Evolutionary conservation across 345 rosid species (phyloP).

Genomic region (Sisymbrium irio): DNA sequence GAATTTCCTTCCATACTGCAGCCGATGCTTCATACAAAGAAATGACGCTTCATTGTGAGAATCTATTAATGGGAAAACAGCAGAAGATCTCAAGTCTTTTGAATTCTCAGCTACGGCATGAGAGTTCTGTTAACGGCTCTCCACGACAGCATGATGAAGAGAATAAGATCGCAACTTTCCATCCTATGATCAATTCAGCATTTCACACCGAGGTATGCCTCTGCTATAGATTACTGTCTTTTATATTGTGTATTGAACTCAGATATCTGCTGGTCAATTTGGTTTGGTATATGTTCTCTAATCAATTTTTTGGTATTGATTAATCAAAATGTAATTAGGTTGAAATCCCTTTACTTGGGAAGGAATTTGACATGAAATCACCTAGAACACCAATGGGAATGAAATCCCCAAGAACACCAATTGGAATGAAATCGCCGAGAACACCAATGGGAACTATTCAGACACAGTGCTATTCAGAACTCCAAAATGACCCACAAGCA

Average conservation of each 20-base stretch:
- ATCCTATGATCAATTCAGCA: conserved; percentile 25
- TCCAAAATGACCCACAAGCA: conserved; percentile 15
- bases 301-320: neutral
- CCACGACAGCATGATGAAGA: conserved; percentile 36
- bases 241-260: neutral
- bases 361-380: conserved; percentile 25
- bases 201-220: conserved; percentile 32
- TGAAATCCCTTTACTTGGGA: conserved; percentile 51
- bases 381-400: conserved; percentile 26
- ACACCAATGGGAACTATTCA: conserved; percentile 29
- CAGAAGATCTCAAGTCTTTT: conserved; percentile 77
- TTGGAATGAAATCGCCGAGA: conserved; percentile 22
- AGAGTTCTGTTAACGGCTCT: conserved; percentile 41
- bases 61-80: conserved; percentile 75
- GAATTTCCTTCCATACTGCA: conserved; percentile 67
- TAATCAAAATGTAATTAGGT: conserved; percentile 40
- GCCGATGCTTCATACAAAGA: conserved; percentile 79
- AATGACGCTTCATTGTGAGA: conserved; percentile 82
- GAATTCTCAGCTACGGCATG: conserved; percentile 53
- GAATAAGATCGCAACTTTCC: conserved; percentile 29
- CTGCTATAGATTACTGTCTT: neutral
- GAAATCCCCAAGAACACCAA: conserved; percentile 21
- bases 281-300: neutral
- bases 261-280: neutral
- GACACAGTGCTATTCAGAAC: conserved; percentile 33